These are phyloP conservation scores for Leucaena leucocephala DNA, from an alignment of 306 rosid species.

Conservation along the genomic window DNA sequence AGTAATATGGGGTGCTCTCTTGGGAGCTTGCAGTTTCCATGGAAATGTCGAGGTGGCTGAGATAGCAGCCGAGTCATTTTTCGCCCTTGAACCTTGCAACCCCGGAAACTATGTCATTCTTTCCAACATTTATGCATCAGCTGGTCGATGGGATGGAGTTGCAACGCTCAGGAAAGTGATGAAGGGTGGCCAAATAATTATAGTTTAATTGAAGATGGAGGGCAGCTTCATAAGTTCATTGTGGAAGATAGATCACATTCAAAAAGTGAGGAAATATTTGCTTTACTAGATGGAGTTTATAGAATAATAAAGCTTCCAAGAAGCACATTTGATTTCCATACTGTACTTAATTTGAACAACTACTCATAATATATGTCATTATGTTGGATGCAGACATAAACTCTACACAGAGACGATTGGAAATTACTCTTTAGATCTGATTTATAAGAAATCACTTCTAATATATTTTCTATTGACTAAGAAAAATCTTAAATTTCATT, in stretches of 20 bases:
- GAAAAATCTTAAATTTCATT: no score
- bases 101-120: constrained; percentile 83
- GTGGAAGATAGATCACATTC: constrained; percentile 79
- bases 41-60: constrained; percentile 64
- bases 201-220: constrained; percentile 79
- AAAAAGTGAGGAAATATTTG: constrained; percentile 55
- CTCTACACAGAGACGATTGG: no score
- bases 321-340: constrained; percentile 29
- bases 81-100: constrained; percentile 74
- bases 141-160: constrained; percentile 66
- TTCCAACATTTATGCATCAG: constrained; percentile 76
- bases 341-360: constrained; percentile 38
- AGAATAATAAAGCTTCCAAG: constrained; percentile 48
- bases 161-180: constrained; percentile 68
- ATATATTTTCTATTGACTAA: no score
- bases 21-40: constrained; percentile 87
- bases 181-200: constrained; percentile 66
- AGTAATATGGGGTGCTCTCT: constrained; percentile 77
- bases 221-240: constrained; percentile 66
- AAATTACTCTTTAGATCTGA: no score
- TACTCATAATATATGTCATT: constrained; percentile 12
- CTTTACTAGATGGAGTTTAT: constrained; percentile 55
- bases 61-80: constrained; percentile 66
- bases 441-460: no score
- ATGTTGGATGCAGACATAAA: neutral